Conservation (phyloP, 371 early-diverging fungal genomes). For the Mucor velutinosus region DNA sequence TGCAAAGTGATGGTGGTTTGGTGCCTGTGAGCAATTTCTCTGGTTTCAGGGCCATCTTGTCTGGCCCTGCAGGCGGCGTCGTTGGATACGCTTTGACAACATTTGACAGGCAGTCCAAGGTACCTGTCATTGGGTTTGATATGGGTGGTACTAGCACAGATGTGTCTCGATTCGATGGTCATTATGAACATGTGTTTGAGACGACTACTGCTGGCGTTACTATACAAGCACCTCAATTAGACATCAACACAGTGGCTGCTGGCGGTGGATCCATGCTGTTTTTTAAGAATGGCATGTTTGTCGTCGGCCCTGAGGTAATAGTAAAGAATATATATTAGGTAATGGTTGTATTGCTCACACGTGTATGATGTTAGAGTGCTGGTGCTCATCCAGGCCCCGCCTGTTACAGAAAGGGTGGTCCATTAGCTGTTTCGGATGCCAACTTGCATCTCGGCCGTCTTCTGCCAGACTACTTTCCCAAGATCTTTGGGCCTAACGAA, state of each 20-base stretch:
- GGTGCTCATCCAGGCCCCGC: constrained; percentile 96
- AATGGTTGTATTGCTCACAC: neutral
- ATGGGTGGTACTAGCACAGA: constrained; percentile 98
- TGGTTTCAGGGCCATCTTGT: constrained; percentile 89
- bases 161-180: constrained; percentile 90
- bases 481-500: constrained; percentile 93
- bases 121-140: constrained; percentile 93
- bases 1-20: constrained; percentile 97
- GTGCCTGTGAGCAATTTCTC: constrained; percentile 82
- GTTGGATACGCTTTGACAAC: constrained; percentile 91
- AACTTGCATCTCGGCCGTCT: constrained; percentile 90
- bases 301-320: constrained; percentile 83
- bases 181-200: constrained; percentile 93
- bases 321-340: neutral
- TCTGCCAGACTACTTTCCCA: constrained; percentile 88
- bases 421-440: constrained; percentile 92
- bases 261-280: constrained; percentile 96
- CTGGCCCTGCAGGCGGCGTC: constrained; percentile 96
- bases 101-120: constrained; percentile 52
- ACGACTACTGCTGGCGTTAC: constrained; percentile 93
- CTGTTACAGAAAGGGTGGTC: constrained; percentile 91
- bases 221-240: constrained; percentile 94
- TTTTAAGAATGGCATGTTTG: constrained; percentile 92
- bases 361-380: constrained; percentile 63
- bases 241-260: constrained; percentile 95